Conservation (phyloP, 1,284 basidiomycete genomes). For the Wolfiporia cocos region DNA sequence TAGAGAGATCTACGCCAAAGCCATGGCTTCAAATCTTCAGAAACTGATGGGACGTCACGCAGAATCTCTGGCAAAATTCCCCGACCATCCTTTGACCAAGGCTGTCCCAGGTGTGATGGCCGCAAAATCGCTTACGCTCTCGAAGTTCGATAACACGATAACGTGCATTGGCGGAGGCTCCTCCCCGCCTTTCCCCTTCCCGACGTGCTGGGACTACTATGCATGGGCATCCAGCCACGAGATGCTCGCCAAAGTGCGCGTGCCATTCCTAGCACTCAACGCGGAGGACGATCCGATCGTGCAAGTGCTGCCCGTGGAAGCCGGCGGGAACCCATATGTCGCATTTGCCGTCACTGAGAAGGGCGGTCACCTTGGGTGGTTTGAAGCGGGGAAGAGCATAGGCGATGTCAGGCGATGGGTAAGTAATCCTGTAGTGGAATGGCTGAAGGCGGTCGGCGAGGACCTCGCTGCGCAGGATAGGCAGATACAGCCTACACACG, state of each 20-base stretch:
- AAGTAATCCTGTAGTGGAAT: slow-evolving; percentile 68
- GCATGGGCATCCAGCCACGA: slow-evolving; percentile 55
- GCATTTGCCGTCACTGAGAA: slow-evolving; percentile 69
- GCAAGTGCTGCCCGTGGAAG: slow-evolving; percentile 53
- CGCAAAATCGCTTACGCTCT: slow-evolving; percentile 48
- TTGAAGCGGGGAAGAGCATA: slow-evolving; percentile 47
- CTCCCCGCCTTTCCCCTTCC: slow-evolving; percentile 75
- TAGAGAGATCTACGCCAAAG: slow-evolving; percentile 74
- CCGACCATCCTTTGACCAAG: slow-evolving; percentile 44
- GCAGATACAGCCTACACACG: slow-evolving; percentile 29
- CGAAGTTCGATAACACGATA: slow-evolving; percentile 61
- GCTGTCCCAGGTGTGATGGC: slow-evolving; percentile 38
- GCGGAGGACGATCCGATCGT: slow-evolving; percentile 91
- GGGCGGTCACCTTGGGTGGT: slow-evolving; percentile 97
- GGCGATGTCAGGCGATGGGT: slow-evolving; percentile 61
- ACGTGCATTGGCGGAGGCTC: slow-evolving; percentile 77
- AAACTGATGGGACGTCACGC: slow-evolving; percentile 62
- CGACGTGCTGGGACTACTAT: slow-evolving; percentile 80
- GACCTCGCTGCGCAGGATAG: slow-evolving; percentile 35
- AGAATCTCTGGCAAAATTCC: slow-evolving; percentile 41
- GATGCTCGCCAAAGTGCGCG: slow-evolving; percentile 48
- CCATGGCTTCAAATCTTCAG: slow-evolving; percentile 77
- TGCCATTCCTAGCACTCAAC: slow-evolving; percentile 82
- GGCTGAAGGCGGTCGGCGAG: slow-evolving; percentile 57
- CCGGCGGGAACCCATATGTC: slow-evolving; percentile 57